These are phyloP conservation scores for Trichoderma parareesei DNA, from an alignment of 495 filamentous ascomycete species.

Conservation along the genomic window DNA sequence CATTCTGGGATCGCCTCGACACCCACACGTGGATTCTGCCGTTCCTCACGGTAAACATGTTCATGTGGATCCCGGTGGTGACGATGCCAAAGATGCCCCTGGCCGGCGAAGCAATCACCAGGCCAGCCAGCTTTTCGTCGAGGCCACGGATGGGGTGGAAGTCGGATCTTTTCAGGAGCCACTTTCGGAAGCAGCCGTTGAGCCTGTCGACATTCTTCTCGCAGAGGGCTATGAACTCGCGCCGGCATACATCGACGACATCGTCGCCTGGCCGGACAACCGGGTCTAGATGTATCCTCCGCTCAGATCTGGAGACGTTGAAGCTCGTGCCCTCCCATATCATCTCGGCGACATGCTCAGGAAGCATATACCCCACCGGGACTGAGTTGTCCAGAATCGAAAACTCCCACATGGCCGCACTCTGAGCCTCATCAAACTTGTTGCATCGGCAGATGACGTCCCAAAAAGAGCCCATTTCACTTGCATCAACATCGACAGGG, in stretches of 20 bases:
- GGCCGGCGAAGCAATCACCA: constrained; percentile 1
- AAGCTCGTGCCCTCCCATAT: background rate
- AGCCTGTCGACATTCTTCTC: background rate
- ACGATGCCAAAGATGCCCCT: constrained; percentile 10
- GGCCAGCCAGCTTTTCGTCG: background rate
- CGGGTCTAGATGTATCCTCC: background rate
- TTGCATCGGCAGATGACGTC: constrained; percentile 1
- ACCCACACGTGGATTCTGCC: constrained; percentile 1
- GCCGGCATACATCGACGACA: background rate
- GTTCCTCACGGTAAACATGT: background rate
- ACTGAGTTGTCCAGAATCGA: background rate
- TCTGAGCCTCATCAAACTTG: background rate
- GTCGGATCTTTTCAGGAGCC: background rate
- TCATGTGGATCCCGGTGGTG: constrained; percentile 7
- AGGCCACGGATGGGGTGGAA: background rate
- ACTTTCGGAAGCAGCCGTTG: background rate
- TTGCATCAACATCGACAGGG: background rate
- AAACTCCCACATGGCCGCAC: background rate
- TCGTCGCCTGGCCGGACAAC: background rate
- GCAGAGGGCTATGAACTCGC: background rate
- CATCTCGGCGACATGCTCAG: background rate
- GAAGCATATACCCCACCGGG: background rate
- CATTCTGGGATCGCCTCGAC: background rate
- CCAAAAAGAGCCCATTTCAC: background rate
- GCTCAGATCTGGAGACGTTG: background rate